Evolutionary conservation across 2,329 filamentous ascomycete species (phyloP).

Genomic region (Metarhizium rileyi): DNA sequence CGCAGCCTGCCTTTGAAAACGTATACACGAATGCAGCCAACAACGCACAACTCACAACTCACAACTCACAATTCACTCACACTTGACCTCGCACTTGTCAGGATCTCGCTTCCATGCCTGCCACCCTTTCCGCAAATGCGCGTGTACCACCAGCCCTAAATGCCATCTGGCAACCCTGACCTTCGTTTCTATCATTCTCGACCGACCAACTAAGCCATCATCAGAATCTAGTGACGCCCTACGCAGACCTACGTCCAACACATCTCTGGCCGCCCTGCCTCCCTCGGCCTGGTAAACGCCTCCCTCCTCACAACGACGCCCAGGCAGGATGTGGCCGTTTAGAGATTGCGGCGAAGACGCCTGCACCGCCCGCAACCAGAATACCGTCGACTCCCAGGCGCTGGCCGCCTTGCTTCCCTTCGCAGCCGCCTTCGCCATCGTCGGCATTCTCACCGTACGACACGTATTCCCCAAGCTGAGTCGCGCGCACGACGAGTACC

Average conservation of each 20-base stretch:
- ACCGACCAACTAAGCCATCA: background rate
- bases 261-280: background rate
- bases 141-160: background rate
- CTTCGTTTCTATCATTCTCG: background rate
- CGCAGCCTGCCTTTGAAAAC: too few species aligned
- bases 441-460: constrained; percentile 52
- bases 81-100: background rate
- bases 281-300: background rate
- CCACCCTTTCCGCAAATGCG: background rate
- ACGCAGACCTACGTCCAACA: background rate
- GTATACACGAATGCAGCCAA: too few species aligned
- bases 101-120: background rate
- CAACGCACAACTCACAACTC: background rate
- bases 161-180: background rate
- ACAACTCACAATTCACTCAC: background rate
- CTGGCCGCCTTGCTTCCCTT: constrained; percentile 60
- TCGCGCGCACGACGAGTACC: constrained; percentile 33
- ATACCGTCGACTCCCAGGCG: constrained; percentile 32
- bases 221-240: background rate
- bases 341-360: constrained; percentile 45
- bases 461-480: constrained; percentile 67
- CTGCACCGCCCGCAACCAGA: constrained; percentile 38
- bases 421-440: constrained; percentile 55
- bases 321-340: constrained; percentile 27
- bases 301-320: background rate